phyloP scores from a whole-genome alignment of 352 stramenopile genomes.

The Phytophthora syringae region DNA sequence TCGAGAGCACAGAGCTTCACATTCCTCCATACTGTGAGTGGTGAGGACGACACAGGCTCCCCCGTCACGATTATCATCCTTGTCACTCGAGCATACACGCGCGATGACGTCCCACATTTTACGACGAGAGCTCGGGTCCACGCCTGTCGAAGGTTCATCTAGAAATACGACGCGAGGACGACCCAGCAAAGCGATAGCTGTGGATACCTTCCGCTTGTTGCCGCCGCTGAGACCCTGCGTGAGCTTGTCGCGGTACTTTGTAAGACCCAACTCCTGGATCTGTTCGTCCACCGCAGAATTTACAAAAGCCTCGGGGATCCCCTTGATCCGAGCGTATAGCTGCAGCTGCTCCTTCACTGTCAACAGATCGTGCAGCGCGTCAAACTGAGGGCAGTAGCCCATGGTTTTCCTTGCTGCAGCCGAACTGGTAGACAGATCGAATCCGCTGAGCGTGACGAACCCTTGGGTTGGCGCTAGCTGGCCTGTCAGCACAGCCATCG shows the following conservation, averaged over 20 bases:
- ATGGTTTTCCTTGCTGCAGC: constrained; percentile 55
- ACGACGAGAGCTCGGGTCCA: constrained; percentile 92
- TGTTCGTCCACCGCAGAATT: constrained; percentile 54
- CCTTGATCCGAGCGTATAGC: constrained; percentile 92
- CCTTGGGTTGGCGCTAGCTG: constrained; percentile 58
- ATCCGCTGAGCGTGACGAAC: constrained; percentile 54
- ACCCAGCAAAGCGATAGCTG: constrained; percentile 95
- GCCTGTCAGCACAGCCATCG: constrained; percentile 77
- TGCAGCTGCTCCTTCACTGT: constrained; percentile 92
- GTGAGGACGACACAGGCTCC: constrained; percentile 67
- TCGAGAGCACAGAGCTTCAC: constrained; percentile 72
- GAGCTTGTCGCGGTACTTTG: constrained; percentile 67
- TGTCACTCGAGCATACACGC: constrained; percentile 70
- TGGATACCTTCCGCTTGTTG: constrained; percentile 96
- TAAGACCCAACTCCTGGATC: constrained; percentile 61
- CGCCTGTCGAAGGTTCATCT: constrained; percentile 95
- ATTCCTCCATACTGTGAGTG: constrained; percentile 87
- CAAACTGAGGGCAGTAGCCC: constrained; percentile 94
- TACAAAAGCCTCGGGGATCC: constrained; percentile 51
- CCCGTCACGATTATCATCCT: constrained; percentile 72
- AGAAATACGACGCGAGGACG: constrained; percentile 92
- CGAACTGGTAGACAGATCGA: constrained; percentile 44
- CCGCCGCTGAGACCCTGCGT: constrained; percentile 38
- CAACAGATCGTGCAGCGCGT: constrained; percentile 93
- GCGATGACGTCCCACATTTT: constrained; percentile 95